Base-by-base conservation (phyloP, 176 grass and related monocot species). In the Aegilops sharonensis region DNA sequence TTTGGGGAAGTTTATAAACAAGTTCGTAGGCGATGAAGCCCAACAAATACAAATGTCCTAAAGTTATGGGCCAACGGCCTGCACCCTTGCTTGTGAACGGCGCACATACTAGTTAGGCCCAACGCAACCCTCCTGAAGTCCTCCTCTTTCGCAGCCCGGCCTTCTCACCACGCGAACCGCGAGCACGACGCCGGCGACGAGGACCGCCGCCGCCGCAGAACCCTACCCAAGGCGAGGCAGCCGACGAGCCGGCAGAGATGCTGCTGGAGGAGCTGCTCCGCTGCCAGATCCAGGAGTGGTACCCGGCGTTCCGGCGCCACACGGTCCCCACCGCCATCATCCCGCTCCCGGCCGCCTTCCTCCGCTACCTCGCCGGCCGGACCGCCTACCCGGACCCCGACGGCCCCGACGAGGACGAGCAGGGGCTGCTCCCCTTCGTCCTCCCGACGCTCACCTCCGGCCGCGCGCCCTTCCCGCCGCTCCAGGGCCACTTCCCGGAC, bases 221-320 rank as follows among this genome's bases (percentile, higher is more conserved):
- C n/a, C n/a, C 47, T 0, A 17, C 71, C 69, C 34, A 40, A 11
- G 37, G 67, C 35, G 18, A 8, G 36, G 36, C 36, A 18, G 2
- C 24, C 45, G 25, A 48, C 13, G 9, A 29, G 57, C 4, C 52
- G 37, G 1, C 56, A 17, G 73, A 56, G 65, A 88, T 94, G 89
- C 79, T 89, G 62, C 48, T 92, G 39, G 89, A 97, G 15, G 94
- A 94, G 40, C 83, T 90, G 20, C 43, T 87, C 24, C 82, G 82
- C 2, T 94, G 91, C 91, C 94, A 96, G 80, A 87, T 97, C 71
- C 82, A 92, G 1, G 86, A 97, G 61, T 94, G 95, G 93, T 93
- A 95, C 66, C 93, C 91, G 34, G 18, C 63, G 11, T 95, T 95
- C 87, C 78, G 86, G 69, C 61, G 64, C 66, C 72, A 98, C 72